Evolutionary conservation across 116 monocot species (phyloP).

Genomic region (Zostera marina): DNA sequence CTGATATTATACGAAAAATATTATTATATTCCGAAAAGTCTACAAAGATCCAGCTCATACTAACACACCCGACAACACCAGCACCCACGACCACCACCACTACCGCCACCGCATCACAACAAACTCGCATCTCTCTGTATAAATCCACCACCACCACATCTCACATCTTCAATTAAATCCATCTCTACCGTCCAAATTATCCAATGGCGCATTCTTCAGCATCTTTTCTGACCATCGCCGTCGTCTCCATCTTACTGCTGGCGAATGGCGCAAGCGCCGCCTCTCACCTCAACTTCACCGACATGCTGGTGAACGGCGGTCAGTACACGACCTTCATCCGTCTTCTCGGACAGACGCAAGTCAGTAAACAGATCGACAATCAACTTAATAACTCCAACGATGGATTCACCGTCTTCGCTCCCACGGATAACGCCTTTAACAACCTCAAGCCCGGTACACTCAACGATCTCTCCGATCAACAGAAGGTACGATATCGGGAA

Average conservation of each 20-base stretch:
- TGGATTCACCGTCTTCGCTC: slow-evolving; percentile 69
- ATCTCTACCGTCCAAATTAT: too few species aligned
- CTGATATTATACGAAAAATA: too few species aligned
- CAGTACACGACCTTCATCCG: slow-evolving; percentile 41
- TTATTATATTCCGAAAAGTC: too few species aligned
- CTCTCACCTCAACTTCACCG: slow-evolving; percentile 32
- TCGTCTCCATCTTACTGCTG: slow-evolving; percentile 1
- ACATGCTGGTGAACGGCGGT: slow-evolving; percentile 48
- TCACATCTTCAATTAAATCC: too few species aligned
- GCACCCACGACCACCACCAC: too few species aligned
- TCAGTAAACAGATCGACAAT: slow-evolving; percentile 27
- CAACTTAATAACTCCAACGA: slow-evolving; percentile 49
- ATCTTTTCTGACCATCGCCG: neutral
- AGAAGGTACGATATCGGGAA: slow-evolving; percentile 14
- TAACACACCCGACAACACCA: too few species aligned
- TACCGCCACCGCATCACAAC: too few species aligned
- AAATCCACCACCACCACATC: too few species aligned
- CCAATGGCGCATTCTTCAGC: neutral
- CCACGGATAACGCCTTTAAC: slow-evolving; percentile 61
- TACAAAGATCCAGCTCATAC: too few species aligned
- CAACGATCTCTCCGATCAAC: slow-evolving; percentile 23
- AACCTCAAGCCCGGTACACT: slow-evolving; percentile 32
- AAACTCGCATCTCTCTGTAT: too few species aligned
- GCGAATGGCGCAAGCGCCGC: slow-evolving; percentile 25
- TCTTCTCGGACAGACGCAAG: slow-evolving; percentile 36